These are phyloP conservation scores for Salix suchowensis DNA, from an alignment of 345 rosid species.

Conservation along the genomic window DNA sequence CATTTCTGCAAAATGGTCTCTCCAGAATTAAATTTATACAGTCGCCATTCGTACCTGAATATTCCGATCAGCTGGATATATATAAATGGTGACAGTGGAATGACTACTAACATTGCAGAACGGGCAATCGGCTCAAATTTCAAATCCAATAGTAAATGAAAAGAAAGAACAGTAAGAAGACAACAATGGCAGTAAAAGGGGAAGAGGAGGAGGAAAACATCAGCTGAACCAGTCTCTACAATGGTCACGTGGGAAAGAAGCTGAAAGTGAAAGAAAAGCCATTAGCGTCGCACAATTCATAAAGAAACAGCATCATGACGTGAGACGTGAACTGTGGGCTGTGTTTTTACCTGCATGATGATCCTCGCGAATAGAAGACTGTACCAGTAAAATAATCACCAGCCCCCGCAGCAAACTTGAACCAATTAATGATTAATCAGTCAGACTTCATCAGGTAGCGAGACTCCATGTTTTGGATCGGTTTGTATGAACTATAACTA, in stretches of 20 bases:
- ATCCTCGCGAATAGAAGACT: conserved; percentile 10
- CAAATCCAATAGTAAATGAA: conserved; percentile 1
- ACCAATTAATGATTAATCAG: no score
- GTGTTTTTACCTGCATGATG: not conserved
- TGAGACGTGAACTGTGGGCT: conserved; percentile 9
- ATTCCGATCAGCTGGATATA: not conserved
- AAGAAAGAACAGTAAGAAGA: not conserved
- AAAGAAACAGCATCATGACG: conserved; percentile 20
- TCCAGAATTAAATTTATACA: not conserved
- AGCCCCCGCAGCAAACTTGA: no score
- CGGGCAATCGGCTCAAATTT: conserved; percentile 13
- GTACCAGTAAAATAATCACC: conserved; percentile 8
- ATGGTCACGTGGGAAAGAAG: conserved; percentile 32
- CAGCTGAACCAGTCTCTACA: not conserved
- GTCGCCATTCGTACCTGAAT: not conserved
- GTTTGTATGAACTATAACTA: no score
- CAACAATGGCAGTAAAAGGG: not conserved
- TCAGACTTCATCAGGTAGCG: not conserved
- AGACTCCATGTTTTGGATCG: no score
- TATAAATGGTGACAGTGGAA: not conserved
- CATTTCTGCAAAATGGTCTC: not conserved
- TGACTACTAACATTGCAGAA: not conserved
- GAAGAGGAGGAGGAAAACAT: not conserved
- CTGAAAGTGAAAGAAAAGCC: conserved; percentile 22
- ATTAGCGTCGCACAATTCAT: conserved; percentile 26